Percentiles rank a stretch among this genome's conserved stretches.
phyloP scores from a whole-genome alignment of 352 stramenopile species.

The Phytopythium helicoides region DNA sequence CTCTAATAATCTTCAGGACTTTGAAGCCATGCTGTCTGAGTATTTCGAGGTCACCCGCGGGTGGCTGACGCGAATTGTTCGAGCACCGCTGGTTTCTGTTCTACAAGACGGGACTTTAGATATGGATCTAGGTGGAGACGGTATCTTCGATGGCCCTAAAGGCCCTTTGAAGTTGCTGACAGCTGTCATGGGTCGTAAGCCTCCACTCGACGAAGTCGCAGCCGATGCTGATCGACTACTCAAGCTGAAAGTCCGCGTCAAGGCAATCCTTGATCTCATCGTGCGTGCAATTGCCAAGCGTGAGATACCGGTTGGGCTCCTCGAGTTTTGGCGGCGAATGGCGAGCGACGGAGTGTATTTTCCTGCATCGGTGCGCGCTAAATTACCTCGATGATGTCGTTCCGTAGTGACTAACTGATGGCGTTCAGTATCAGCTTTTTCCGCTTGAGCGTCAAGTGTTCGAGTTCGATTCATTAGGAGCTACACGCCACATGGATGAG shows the following conservation, averaged over 20 bases:
- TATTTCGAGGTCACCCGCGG: constrained; percentile 67
- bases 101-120: constrained; percentile 50
- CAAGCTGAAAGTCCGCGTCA: constrained; percentile 62
- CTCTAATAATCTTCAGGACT: constrained; percentile 24
- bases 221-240: constrained; percentile 26
- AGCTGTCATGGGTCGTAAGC: background rate
- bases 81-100: constrained; percentile 41
- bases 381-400: constrained; percentile 4
- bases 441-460: constrained; percentile 33
- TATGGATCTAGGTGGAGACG: constrained; percentile 31
- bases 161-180: background rate
- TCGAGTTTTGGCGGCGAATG: constrained; percentile 57
- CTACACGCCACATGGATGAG: constrained; percentile 40
- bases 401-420: background rate
- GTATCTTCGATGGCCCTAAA: background rate
- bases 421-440: constrained; percentile 56
- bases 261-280: constrained; percentile 48
- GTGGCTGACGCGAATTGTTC: constrained; percentile 57
- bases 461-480: constrained; percentile 56
- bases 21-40: constrained; percentile 56
- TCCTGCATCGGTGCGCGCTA: constrained; percentile 37
- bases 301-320: constrained; percentile 49
- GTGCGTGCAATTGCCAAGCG: constrained; percentile 44
- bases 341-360: constrained; percentile 66
- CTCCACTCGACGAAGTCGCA: background rate